A percentile compares a stretch with the other conserved stretches of the same genome.
These are phyloP conservation scores for Metarhizium sp. DNA, from an alignment of 2,329 filamentous ascomycete genomes.

Conservation along the genomic window DNA sequence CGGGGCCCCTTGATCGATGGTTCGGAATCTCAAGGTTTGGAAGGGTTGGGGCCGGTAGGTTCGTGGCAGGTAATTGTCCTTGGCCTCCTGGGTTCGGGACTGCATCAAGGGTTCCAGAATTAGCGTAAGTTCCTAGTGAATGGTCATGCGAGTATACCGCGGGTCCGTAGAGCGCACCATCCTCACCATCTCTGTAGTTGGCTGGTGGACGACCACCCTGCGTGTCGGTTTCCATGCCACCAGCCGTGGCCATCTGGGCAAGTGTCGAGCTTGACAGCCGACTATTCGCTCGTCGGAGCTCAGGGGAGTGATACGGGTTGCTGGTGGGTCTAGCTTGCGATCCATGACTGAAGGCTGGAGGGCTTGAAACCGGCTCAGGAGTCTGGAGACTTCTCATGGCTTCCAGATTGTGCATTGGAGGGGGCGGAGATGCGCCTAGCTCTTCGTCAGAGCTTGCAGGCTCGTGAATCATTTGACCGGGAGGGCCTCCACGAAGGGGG, in stretches of 20 bases:
- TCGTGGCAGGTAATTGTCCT: slow-evolving; percentile 23
- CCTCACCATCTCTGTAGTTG: slow-evolving; percentile 21
- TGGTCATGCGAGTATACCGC: slow-evolving; percentile 43
- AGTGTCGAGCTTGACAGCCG: slow-evolving; percentile 77
- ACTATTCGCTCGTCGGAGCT: slow-evolving; percentile 71
- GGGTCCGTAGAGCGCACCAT: slow-evolving; percentile 28
- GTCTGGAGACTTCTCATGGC: slow-evolving; percentile 48
- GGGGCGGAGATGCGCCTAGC: slow-evolving; percentile 18
- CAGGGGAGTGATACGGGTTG: slow-evolving; percentile 62
- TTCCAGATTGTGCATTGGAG: slow-evolving; percentile 41
- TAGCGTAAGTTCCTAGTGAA: slow-evolving; percentile 42
- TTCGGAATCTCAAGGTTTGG: slow-evolving; percentile 30
- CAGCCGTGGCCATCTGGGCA: slow-evolving; percentile 66
- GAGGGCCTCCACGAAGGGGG: slow-evolving; percentile 29
- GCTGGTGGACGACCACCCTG: slow-evolving; percentile 17
- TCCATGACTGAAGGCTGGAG: slow-evolving; percentile 71
- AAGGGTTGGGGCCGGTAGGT: slow-evolving; percentile 30
- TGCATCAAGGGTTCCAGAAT: slow-evolving; percentile 44
- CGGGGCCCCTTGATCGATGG: slow-evolving; percentile 35
- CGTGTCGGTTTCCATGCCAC: slow-evolving; percentile 35
- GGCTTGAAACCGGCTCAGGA: slow-evolving; percentile 66
- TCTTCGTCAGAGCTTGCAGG: slow-evolving; percentile 51
- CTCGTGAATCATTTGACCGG: slow-evolving; percentile 38
- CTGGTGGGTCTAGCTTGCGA: slow-evolving; percentile 61
- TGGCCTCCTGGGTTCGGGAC: slow-evolving; percentile 33